Conservation (phyloP, 106 monocot genomes). For the Iris macrosiphon region DNA sequence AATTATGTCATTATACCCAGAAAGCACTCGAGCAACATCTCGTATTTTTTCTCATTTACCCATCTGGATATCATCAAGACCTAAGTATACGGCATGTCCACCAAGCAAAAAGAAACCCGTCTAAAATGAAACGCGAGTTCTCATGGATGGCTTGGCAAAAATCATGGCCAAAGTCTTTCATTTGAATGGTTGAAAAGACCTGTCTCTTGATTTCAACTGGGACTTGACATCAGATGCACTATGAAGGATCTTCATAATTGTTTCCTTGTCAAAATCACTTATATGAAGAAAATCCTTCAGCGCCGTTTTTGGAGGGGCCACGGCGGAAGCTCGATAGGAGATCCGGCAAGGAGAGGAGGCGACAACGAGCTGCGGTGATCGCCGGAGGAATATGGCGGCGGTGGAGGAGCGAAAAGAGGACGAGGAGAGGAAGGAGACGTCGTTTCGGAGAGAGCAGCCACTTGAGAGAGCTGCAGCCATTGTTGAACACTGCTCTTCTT, state of each 20-base stretch:
- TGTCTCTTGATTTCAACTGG: conserved; percentile 79
- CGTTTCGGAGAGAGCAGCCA: too few species aligned
- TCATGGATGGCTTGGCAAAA: conserved; percentile 95
- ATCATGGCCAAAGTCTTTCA: conserved; percentile 98
- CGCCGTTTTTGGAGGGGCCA: conserved; percentile 21
- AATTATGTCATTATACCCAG: conserved; percentile 91
- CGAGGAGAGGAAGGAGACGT: too few species aligned
- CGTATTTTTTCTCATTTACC: conserved; percentile 94
- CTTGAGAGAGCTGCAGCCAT: too few species aligned
- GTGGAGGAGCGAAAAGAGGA: too few species aligned
- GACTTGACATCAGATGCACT: conserved; percentile 76
- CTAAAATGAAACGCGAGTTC: conserved; percentile 95
- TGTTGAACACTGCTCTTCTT: too few species aligned
- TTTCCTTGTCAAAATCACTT: conserved; percentile 79
- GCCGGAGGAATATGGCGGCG: too few species aligned
- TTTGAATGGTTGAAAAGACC: conserved; percentile 81
- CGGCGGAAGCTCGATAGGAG: too few species aligned
- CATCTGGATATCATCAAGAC: conserved; percentile 96
- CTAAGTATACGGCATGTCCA: conserved; percentile 92
- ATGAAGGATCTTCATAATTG: conserved; percentile 74
- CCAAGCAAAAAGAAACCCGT: conserved; percentile 95
- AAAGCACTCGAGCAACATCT: conserved; percentile 94
- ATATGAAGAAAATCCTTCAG: conserved; percentile 86
- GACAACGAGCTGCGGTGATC: too few species aligned
- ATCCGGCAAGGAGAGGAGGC: too few species aligned